Evolutionary conservation across 164 flowering plant genomes (phyloP).

Genomic region (Stephania japonica): DNA sequence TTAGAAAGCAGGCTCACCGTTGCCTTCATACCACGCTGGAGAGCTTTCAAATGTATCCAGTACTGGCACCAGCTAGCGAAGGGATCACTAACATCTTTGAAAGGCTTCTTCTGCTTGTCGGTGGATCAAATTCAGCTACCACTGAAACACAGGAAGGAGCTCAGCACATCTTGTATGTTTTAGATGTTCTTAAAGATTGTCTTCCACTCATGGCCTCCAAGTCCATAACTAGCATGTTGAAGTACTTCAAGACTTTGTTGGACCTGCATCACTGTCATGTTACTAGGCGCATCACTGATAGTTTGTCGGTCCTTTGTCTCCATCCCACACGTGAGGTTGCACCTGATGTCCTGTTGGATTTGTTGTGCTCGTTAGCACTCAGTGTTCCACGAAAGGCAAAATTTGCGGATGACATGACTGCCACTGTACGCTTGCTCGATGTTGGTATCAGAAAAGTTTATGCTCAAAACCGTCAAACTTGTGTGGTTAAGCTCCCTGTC

Average conservation of each 20-base stretch:
- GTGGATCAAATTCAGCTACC: constrained; percentile 41
- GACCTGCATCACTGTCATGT: constrained; percentile 61
- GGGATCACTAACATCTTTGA: constrained; percentile 52
- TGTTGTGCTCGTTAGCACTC: constrained; percentile 53
- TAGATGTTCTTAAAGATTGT: constrained; percentile 68
- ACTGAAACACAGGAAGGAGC: constrained; percentile 66
- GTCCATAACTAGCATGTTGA: constrained; percentile 39
- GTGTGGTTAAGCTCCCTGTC: constrained; percentile 66
- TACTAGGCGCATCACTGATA: constrained; percentile 56
- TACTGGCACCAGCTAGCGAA: constrained; percentile 67
- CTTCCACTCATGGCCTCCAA: constrained; percentile 64
- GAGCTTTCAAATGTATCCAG: constrained; percentile 40
- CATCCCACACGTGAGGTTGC: constrained; percentile 43
- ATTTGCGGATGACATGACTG: constrained; percentile 66
- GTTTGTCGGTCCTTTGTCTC: constrained; percentile 51
- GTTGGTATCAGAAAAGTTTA: constrained; percentile 64
- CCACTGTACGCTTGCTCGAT: constrained; percentile 68
- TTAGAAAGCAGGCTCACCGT: constrained; percentile 55
- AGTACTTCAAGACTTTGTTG: constrained; percentile 62
- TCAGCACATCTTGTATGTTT: constrained; percentile 59
- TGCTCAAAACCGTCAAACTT: constrained; percentile 49
- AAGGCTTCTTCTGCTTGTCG: constrained; percentile 69
- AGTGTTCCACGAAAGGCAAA: constrained; percentile 45
- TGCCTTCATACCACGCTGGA: constrained; percentile 53
- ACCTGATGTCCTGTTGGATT: constrained; percentile 55